Base-by-base conservation (phyloP, 2,329 filamentous ascomycete genomes). In the Aureobasidium sp. region DNA sequence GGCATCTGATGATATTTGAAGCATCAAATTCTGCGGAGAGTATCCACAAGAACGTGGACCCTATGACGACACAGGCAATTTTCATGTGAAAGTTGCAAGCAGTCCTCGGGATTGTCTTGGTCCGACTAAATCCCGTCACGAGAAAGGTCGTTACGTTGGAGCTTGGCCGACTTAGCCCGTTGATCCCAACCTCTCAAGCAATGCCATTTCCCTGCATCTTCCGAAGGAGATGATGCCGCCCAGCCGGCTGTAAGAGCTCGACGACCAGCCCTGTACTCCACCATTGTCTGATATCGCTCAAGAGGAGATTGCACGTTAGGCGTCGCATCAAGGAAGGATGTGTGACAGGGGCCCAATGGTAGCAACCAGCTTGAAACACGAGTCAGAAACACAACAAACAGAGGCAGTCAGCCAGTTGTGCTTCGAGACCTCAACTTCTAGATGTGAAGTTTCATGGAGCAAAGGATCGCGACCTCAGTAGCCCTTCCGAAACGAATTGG, bases 371-470 rank as follows among this genome's bases (percentile, higher is more conserved):
- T 36, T 59, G 57, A 59, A 59, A 59, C 57, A 21, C 57, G 57
- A 59, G 57, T 59, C 57, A 59, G 57, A 59, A 59, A 59, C 55
- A 59, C 54, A 59, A 59, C 44, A 57, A 57, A 39, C 34, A 47
- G 32, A 36, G 29, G 29, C 32, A 34, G 15, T 34, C 10, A 45
- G 34, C n/a, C 32, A 25, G 15, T 42, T 25, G 10, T 15, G 25
- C 45, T n/a, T 41, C 45, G 9, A 25, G 55, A 29, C 27, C 21
- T 30, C 32, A 11, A 49, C 21, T 30, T 41, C 37, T 37, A 21
- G 34, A 49, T 32, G 45, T 27, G 29, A 32, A 41, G 57, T 50
- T 50, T 59, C 57, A 59, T 42, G 45, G 36, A 29, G 57, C 32
- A 39, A 50, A 48, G 42, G 57, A 50, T 59, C 45, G 34, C 44